Evolutionary conservation across 108 stramenopile genomes (phyloP).

Genomic region (Pseudonitzschia delicatissima): DNA sequence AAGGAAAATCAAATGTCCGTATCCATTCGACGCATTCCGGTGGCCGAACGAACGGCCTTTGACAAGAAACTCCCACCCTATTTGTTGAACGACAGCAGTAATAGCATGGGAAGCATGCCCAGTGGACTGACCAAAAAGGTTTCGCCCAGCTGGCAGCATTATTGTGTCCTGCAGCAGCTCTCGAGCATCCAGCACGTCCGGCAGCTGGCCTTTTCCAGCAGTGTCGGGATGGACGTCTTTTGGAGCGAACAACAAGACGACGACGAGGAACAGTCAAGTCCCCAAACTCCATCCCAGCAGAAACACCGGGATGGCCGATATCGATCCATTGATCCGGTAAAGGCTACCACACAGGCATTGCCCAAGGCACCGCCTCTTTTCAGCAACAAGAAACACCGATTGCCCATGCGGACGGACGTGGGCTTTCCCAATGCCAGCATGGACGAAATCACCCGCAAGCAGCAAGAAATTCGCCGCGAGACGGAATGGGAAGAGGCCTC

Average conservation of each 20-base stretch:
- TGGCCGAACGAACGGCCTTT: slow-evolving; percentile 58
- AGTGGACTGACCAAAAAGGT: slow-evolving; percentile 13
- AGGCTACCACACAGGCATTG: slow-evolving; percentile 41
- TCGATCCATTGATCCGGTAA: slow-evolving; percentile 55
- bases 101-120: background rate
- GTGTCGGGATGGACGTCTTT: slow-evolving; percentile 56
- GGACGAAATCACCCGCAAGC: slow-evolving; percentile 64
- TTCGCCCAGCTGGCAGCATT: slow-evolving; percentile 47
- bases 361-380: slow-evolving; percentile 59
- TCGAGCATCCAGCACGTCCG: slow-evolving; percentile 32
- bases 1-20: slow-evolving; percentile 42
- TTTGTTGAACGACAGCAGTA: slow-evolving; percentile 6
- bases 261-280: slow-evolving; percentile 5
- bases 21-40: slow-evolving; percentile 36
- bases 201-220: slow-evolving; percentile 57
- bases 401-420: slow-evolving; percentile 78
- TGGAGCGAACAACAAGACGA: slow-evolving; percentile 17
- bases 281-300: background rate
- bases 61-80: slow-evolving; percentile 28
- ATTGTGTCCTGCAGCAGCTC: slow-evolving; percentile 41
- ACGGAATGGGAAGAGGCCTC: slow-evolving; percentile 83
- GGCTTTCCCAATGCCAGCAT: slow-evolving; percentile 69
- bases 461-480: slow-evolving; percentile 66
- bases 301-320: slow-evolving; percentile 51
- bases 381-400: slow-evolving; percentile 54